These are phyloP conservation scores for Pleomassaria siparia DNA, from an alignment of 2,329 filamentous ascomycete genomes.

Conservation along the genomic window DNA sequence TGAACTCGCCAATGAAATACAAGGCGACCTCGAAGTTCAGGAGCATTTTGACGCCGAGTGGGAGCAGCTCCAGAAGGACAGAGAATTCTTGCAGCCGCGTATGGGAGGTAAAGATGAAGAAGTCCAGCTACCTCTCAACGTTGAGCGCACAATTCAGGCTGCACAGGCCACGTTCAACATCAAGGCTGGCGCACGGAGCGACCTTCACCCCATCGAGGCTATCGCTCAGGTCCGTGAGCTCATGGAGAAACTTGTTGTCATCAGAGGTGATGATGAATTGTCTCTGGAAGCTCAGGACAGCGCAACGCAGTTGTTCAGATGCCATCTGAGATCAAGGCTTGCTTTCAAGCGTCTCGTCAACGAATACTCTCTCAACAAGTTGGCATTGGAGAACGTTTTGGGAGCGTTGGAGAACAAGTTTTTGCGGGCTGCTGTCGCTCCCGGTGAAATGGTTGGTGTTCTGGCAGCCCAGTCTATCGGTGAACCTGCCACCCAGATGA, in stretches of 20 bases:
- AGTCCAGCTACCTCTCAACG: slow-evolving; percentile 91
- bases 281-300: slow-evolving; percentile 85
- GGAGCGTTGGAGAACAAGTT: slow-evolving; percentile 90
- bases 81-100: slow-evolving; percentile 71
- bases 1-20: slow-evolving; percentile 83
- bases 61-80: slow-evolving; percentile 74
- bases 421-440: slow-evolving; percentile 79
- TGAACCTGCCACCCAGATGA: slow-evolving; percentile 99
- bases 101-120: slow-evolving; percentile 75
- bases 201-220: slow-evolving; percentile 84
- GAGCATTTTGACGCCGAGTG: slow-evolving; percentile 85
- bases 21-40: slow-evolving; percentile 85
- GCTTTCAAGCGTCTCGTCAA: slow-evolving; percentile 92
- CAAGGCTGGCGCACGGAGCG: slow-evolving; percentile 76
- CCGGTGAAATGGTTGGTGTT: slow-evolving; percentile 98
- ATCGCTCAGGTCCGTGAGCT: slow-evolving; percentile 76
- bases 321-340: slow-evolving; percentile 81
- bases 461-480: slow-evolving; percentile 97
- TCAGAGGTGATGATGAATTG: slow-evolving; percentile 80
- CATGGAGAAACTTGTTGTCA: slow-evolving; percentile 76
- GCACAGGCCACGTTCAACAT: slow-evolving; percentile 90
- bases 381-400: slow-evolving; percentile 89
- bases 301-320: slow-evolving; percentile 90
- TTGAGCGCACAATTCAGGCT: slow-evolving; percentile 85
- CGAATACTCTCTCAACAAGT: slow-evolving; percentile 80